Conservation (phyloP, 2,329 filamentous ascomycete genomes). For the Epichloe hybrida region DNA sequence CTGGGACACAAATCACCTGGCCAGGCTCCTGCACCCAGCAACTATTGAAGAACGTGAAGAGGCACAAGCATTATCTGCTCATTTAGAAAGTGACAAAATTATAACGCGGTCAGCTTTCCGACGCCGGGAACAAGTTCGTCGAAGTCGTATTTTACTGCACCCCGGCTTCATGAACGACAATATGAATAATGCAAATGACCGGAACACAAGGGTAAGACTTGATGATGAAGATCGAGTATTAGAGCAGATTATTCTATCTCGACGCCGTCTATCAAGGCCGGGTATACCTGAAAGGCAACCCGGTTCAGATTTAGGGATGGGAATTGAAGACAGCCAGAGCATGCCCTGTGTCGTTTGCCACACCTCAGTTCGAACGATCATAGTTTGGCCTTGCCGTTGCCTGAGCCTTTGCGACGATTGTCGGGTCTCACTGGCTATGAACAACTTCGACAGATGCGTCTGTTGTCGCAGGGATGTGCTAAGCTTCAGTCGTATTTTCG, state of each 20-base stretch:
- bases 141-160: slow-evolving; percentile 44
- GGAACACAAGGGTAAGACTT: slow-evolving; percentile 30
- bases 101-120: slow-evolving; percentile 73
- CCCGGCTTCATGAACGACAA: slow-evolving; percentile 12
- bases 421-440: slow-evolving; percentile 82
- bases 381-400: slow-evolving; percentile 94
- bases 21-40: slow-evolving; percentile 67
- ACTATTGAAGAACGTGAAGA: slow-evolving; percentile 68
- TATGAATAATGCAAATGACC: slow-evolving; percentile 3
- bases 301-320: slow-evolving; percentile 11
- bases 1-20: slow-evolving; percentile 55
- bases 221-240: slow-evolving; percentile 49
- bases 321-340: slow-evolving; percentile 54
- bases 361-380: slow-evolving; percentile 67
- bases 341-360: slow-evolving; percentile 93
- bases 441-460: slow-evolving; percentile 93
- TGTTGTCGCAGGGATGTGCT: slow-evolving; percentile 81
- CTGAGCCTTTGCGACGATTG: slow-evolving; percentile 92
- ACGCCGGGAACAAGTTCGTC: slow-evolving; percentile 52
- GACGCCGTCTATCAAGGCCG: slow-evolving; percentile 22
- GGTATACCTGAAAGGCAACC: neutral
- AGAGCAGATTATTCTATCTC: slow-evolving; percentile 45
- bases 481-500: slow-evolving; percentile 83
- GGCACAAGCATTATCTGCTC: slow-evolving; percentile 67
- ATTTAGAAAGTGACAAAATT: slow-evolving; percentile 56